Base-by-base conservation (phyloP, 371 early-diverging fungal species). In the Mucor saturninus region DNA sequence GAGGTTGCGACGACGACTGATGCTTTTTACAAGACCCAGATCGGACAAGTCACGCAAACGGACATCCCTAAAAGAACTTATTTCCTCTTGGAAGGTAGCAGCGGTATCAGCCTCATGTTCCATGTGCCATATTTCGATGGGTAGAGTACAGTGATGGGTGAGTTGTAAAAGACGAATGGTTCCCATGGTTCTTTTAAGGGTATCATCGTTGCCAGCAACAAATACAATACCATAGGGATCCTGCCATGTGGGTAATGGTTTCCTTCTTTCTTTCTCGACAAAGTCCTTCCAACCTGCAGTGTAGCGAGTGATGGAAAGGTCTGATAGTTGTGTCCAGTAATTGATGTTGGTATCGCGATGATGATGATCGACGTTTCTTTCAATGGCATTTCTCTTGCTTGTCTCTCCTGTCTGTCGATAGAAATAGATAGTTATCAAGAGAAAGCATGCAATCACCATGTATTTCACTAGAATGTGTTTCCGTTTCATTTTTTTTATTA, bases 111-210 rank as follows among this genome's bases (percentile, higher is more conserved):
- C 55, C 55, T 78, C 78, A 28, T 78, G 67, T 7, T 56, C 37
- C 35, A 78, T 53, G 38, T 78, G 75, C 78, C 78, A 78, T 15
- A 78, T 56, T 61, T 78, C 78, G 5, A 73, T 62, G 2, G 73
- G 73, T 10, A 78, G 39, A 9, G 32, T 54, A 49, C 75, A 78
- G 1, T 53, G 38, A 28, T 54, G 63, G 5, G n/a, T 11, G 10
- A 51, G 21, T 13, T 73, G 68, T 28, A 78, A 32, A 1, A 75
- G 35, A 26, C 64, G 64, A 40, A 75, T 69, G 0, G 71, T 58
- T 8, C 69, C 65, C 21, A 73, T 13, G 15, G 73, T 69, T 39
- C 78, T 71, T 13, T 62, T 60, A n/a, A 75, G 54, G 2, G 78
- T 78, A 51, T 78, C 75, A 11, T 67, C 59, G 32, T 78, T 78